A percentile compares a stretch with the other conserved stretches of the same genome.
These are phyloP conservation scores for Akanthomyces muscarius DNA, from an alignment of 2,329 filamentous ascomycete genomes.

Conservation along the genomic window DNA sequence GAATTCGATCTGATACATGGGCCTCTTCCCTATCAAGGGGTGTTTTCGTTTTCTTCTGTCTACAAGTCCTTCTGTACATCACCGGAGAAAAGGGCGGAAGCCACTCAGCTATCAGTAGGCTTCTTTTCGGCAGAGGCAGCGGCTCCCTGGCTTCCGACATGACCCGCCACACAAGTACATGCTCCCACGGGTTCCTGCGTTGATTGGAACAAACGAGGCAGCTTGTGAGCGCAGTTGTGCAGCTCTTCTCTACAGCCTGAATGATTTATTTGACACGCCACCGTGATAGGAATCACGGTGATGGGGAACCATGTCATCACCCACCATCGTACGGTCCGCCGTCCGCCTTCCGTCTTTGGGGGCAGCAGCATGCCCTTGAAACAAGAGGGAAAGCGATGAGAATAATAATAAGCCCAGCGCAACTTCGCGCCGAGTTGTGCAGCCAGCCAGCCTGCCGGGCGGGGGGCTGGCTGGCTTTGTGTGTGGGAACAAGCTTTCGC, in stretches of 20 bases:
- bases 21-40: too few relatives aligned
- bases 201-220: background rate
- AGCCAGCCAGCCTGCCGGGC: background rate
- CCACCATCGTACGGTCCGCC: background rate
- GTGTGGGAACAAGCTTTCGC: conserved; percentile 5
- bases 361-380: background rate
- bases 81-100: too few relatives aligned
- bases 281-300: background rate
- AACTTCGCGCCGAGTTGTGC: conserved; percentile 11
- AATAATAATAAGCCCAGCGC: conserved; percentile 6
- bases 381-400: background rate
- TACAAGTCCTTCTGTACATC: too few relatives aligned
- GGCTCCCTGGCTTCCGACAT: background rate
- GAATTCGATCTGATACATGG: background rate
- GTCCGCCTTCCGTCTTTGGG: background rate
- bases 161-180: background rate
- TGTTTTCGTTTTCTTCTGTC: too few relatives aligned
- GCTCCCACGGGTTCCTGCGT: background rate
- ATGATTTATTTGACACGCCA: background rate
- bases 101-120: too few relatives aligned
- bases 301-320: background rate
- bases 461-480: background rate
- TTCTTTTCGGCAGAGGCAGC: background rate
- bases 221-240: too few relatives aligned
- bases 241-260: too few relatives aligned